Conservation (phyloP, 1,284 basidiomycete species). For the Heterobasidion irregulare region DNA sequence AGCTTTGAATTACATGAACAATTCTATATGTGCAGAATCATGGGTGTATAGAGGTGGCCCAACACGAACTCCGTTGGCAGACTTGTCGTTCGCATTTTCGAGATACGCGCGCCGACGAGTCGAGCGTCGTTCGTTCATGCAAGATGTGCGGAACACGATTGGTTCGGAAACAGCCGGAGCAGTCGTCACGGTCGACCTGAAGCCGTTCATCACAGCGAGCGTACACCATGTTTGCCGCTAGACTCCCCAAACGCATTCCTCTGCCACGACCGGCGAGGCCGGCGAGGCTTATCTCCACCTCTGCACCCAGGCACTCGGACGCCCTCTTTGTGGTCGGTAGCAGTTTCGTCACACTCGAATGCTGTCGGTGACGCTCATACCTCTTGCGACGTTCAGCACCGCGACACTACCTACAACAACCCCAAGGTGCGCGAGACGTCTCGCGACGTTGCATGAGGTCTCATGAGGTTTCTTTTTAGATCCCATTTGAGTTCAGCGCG, state of each 20-base stretch:
- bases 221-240: slow-evolving; percentile 17
- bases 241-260: slow-evolving; percentile 15
- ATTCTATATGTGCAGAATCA: too few species aligned
- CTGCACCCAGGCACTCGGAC: slow-evolving; percentile 34
- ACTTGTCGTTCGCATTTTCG: too few species aligned
- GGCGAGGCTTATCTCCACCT: slow-evolving; percentile 24
- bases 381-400: slow-evolving; percentile 51
- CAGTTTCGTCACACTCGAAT: not conserved
- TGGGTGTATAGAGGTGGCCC: too few species aligned
- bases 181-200: not conserved
- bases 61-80: too few species aligned
- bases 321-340: slow-evolving; percentile 45
- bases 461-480: slow-evolving; percentile 34
- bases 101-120: too few species aligned
- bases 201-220: not conserved
- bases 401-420: slow-evolving; percentile 92
- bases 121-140: not conserved
- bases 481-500: slow-evolving; percentile 82
- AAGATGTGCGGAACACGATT: slow-evolving; percentile 4
- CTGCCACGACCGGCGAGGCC: slow-evolving; percentile 9
- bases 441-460: not conserved
- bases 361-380: slow-evolving; percentile 9
- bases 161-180: slow-evolving; percentile 9
- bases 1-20: too few species aligned
- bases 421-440: slow-evolving; percentile 46